Evolutionary conservation across 164 flowering plant species (phyloP).

Genomic region (Magnolia sinica): DNA sequence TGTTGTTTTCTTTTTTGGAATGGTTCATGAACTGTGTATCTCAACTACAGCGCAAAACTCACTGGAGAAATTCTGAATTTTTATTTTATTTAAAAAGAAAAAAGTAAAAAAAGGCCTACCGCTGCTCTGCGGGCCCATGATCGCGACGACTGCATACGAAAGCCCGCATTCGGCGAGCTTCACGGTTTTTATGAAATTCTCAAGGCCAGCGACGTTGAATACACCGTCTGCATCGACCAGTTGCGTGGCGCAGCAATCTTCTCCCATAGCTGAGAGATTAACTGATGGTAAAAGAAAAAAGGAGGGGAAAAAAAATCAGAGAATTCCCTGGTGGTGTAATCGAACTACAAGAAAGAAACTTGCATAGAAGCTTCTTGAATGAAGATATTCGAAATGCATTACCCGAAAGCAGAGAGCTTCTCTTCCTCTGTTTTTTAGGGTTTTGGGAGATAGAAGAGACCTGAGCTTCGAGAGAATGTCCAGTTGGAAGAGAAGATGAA

Average conservation of each 20-base stretch:
- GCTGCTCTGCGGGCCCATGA: conserved; percentile 76
- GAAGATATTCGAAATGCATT: not conserved
- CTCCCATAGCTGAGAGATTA: conserved; percentile 3
- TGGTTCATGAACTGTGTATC: too few species aligned
- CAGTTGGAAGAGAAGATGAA: too few species aligned
- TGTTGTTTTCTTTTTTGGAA: too few species aligned
- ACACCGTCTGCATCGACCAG: conserved; percentile 52
- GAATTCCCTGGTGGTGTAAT: not conserved
- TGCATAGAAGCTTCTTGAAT: not conserved
- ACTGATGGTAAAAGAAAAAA: too few species aligned
- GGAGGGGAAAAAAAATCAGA: not conserved
- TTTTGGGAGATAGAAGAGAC: too few species aligned
- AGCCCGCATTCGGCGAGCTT: conserved; percentile 49
- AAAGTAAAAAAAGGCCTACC: too few species aligned
- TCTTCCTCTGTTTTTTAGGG: too few species aligned
- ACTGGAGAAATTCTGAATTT: too few species aligned
- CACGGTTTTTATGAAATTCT: conserved; percentile 31
- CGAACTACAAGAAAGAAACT: not conserved
- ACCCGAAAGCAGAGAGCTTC: too few species aligned
- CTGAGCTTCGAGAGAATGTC: too few species aligned
- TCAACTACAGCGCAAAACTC: too few species aligned
- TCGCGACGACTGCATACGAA: conserved; percentile 63
- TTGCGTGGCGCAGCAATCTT: conserved; percentile 45
- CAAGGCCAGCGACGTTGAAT: conserved; percentile 48
- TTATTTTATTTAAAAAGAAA: too few species aligned